These are phyloP conservation scores for Knoxdaviesia proteae DNA, from an alignment of 2,329 filamentous ascomycete species.

Conservation along the genomic window DNA sequence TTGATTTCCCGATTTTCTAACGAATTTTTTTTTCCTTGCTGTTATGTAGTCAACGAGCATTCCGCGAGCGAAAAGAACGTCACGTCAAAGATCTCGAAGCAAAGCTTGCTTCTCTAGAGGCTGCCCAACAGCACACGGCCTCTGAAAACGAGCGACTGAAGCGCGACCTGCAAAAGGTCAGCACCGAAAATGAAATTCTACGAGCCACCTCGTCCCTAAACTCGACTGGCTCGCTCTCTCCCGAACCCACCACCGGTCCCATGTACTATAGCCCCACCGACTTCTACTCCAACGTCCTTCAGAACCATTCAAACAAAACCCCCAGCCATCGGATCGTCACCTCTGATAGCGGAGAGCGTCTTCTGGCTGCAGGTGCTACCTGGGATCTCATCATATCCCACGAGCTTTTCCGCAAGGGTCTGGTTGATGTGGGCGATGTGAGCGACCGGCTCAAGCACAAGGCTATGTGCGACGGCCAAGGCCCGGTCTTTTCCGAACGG, in stretches of 20 bases:
- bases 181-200: conserved; percentile 83
- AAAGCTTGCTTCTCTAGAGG: conserved; percentile 60
- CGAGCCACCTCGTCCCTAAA: conserved; percentile 39
- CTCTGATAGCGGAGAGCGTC: conserved; percentile 41
- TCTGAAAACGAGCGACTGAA: conserved; percentile 77
- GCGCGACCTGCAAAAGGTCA: conserved; percentile 61
- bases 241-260: conserved; percentile 39
- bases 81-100: conserved; percentile 79
- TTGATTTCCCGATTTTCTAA: neutral
- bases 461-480: conserved; percentile 68
- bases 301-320: conserved; percentile 39
- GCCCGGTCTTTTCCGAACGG: conserved; percentile 68
- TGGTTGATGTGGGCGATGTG: conserved; percentile 65
- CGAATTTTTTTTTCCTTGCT: neutral
- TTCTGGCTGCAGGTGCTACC: conserved; percentile 57
- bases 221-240: conserved; percentile 17
- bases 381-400: conserved; percentile 83
- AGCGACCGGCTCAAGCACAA: conserved; percentile 56
- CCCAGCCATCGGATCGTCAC: conserved; percentile 49
- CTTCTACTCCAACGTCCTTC: conserved; percentile 43
- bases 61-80: conserved; percentile 85
- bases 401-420: conserved; percentile 51
- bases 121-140: conserved; percentile 47
- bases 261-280: conserved; percentile 53
- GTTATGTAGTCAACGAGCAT: conserved; percentile 63